Conservation (phyloP, 2,329 filamentous ascomycete genomes). For the Didymella arachidicola region DNA sequence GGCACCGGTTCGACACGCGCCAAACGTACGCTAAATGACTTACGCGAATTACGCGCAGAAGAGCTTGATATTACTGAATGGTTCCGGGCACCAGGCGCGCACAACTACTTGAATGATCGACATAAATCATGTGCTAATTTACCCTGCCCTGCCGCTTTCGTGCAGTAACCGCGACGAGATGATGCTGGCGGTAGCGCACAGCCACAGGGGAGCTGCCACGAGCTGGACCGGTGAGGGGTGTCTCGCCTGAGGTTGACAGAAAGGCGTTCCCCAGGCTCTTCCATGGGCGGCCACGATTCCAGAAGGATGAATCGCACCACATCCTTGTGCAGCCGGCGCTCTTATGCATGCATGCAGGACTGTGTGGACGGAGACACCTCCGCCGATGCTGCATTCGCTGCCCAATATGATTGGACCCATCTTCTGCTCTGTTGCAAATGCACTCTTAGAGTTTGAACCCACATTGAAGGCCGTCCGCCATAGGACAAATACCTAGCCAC, state of each 20-base stretch:
- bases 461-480: constrained; percentile 1
- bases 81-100: constrained; percentile 10
- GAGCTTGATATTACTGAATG: constrained; percentile 15
- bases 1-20: constrained; percentile 7
- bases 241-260: constrained; percentile 16
- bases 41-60: constrained; percentile 21
- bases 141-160: constrained; percentile 8
- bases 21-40: constrained; percentile 16
- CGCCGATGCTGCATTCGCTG: constrained; percentile 11
- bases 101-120: constrained; percentile 3
- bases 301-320: not conserved
- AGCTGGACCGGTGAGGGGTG: constrained; percentile 16
- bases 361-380: constrained; percentile 1
- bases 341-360: constrained; percentile 2
- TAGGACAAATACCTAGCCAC: not conserved
- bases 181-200: constrained; percentile 3
- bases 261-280: constrained; percentile 10
- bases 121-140: constrained; percentile 11
- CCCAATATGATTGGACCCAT: constrained; percentile 2
- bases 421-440: constrained; percentile 4
- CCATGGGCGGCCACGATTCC: constrained; percentile 2
- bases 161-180: constrained; percentile 9
- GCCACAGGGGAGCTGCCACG: constrained; percentile 10
- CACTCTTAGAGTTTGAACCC: constrained; percentile 15
- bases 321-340: constrained; percentile 1